phyloP scores from a whole-genome alignment of 2,329 filamentous ascomycete species.

The Monilinia aucupariae region DNA sequence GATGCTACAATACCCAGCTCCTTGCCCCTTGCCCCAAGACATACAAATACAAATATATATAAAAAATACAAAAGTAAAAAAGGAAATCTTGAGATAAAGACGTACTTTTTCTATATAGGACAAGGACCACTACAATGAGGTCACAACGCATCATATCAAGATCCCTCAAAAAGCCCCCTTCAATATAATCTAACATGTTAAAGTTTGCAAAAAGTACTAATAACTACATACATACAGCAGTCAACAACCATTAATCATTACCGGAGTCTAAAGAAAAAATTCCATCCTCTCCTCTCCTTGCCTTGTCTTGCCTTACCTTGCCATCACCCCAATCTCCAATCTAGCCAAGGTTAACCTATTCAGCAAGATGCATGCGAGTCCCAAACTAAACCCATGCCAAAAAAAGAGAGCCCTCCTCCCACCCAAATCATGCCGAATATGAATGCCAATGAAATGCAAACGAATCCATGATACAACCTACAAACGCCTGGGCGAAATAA shows the following conservation, averaged over 20 bases:
- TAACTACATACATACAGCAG: background rate
- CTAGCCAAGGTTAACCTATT: conserved; percentile 8
- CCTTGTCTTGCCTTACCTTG: too few species aligned
- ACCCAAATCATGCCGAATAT: background rate
- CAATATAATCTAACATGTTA: background rate
- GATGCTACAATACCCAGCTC: too few species aligned
- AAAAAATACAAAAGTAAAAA: too few species aligned
- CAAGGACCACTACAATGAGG: too few species aligned
- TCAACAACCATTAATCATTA: conserved; percentile 14
- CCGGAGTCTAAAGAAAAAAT: background rate
- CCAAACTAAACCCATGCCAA: background rate
- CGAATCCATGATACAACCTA: background rate
- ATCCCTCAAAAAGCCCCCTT: too few species aligned
- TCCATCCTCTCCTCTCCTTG: background rate
- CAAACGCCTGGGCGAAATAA: background rate
- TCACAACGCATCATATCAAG: too few species aligned
- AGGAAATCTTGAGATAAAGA: too few species aligned
- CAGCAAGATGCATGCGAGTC: conserved; percentile 4
- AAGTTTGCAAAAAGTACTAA: background rate
- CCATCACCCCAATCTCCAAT: background rate
- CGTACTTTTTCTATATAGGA: too few species aligned
- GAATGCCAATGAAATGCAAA: conserved; percentile 8
- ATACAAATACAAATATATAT: too few species aligned
- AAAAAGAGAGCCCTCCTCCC: too few species aligned
- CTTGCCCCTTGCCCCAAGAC: too few species aligned